Evolutionary conservation across 176 grass and related monocot genomes (phyloP).

Genomic region (Musa itinerans): DNA sequence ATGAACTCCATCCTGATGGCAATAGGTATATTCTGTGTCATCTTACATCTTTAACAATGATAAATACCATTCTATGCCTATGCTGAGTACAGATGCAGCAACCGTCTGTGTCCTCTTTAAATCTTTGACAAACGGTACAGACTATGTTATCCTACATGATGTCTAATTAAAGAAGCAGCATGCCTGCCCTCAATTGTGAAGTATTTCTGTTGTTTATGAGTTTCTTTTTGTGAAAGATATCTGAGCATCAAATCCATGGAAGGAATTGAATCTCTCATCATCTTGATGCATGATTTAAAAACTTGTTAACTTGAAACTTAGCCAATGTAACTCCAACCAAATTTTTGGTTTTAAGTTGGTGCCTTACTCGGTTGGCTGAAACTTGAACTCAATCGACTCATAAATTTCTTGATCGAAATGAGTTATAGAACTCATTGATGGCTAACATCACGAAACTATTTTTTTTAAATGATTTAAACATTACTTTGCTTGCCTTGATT

Average conservation of each 20-base stretch:
- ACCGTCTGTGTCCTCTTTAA: no score
- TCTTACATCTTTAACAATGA: background rate
- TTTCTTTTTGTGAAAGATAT: no score
- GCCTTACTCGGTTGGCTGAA: background rate
- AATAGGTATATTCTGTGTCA: conserved; percentile 46
- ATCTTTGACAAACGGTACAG: no score
- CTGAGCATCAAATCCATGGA: background rate
- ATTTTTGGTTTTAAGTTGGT: background rate
- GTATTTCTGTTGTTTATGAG: no score
- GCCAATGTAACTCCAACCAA: background rate
- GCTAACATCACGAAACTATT: background rate
- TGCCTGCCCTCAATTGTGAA: no score
- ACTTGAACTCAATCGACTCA: background rate
- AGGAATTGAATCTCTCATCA: background rate
- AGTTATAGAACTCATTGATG: background rate
- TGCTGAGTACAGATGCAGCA: no score
- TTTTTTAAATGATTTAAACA: background rate
- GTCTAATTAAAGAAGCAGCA: no score
- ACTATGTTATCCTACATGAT: no score
- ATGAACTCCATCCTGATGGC: conserved; percentile 84
- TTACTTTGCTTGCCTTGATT: background rate
- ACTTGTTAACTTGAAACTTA: background rate
- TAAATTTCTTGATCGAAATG: background rate
- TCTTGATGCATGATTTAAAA: background rate
- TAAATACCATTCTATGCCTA: background rate